These are phyloP conservation scores for Botrytis cinerea DNA, from an alignment of 2,329 filamentous ascomycete species.

Conservation along the genomic window DNA sequence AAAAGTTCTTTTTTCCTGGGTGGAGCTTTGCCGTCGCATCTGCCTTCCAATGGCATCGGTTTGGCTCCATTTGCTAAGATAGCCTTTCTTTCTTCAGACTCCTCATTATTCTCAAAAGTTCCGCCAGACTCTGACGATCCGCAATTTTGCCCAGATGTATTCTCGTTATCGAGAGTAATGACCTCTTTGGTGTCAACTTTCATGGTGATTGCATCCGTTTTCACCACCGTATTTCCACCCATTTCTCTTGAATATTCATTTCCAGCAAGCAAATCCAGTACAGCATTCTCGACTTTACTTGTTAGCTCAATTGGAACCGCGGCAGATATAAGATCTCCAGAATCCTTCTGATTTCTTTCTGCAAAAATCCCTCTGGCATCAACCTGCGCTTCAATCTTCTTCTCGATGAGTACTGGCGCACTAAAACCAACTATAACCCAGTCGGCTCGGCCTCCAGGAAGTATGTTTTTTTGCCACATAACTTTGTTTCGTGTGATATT, in stretches of 20 bases:
- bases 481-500: background rate
- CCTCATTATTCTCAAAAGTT: background rate
- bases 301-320: background rate
- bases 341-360: too few species aligned
- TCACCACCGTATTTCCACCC: background rate
- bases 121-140: background rate
- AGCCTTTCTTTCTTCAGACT: background rate
- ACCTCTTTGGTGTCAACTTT: background rate
- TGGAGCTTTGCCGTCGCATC: background rate
- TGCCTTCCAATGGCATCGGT: background rate
- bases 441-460: background rate
- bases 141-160: background rate
- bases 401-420: background rate
- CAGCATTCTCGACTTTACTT: background rate
- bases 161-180: background rate
- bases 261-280: background rate
- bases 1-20: background rate
- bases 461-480: background rate
- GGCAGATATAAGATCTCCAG: too few species aligned
- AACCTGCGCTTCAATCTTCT: background rate
- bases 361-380: too few species aligned
- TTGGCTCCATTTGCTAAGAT: background rate
- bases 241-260: background rate
- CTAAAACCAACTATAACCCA: constrained; percentile 16
- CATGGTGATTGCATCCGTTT: background rate